These are phyloP conservation scores for Dentipellis fragilis DNA, from an alignment of 768 basidiomycete genomes.

Conservation along the genomic window DNA sequence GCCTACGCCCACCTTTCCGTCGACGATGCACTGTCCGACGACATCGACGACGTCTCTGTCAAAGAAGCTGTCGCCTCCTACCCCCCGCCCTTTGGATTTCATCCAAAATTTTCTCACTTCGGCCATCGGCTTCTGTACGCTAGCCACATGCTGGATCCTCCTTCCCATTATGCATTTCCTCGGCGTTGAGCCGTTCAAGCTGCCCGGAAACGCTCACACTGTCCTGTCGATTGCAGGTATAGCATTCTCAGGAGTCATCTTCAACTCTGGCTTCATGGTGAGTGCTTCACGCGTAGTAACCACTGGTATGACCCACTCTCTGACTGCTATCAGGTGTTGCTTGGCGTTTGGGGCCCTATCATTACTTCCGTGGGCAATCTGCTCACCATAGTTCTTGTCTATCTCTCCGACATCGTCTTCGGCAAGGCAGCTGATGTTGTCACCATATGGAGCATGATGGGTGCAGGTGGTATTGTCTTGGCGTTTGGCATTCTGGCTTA, in stretches of 20 bases:
- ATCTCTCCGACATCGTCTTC: slow-evolving; percentile 69
- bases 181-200: slow-evolving; percentile 54
- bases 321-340: slow-evolving; percentile 43
- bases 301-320: background rate
- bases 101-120: slow-evolving; percentile 76
- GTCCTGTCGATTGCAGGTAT: slow-evolving; percentile 55
- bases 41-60: slow-evolving; percentile 11
- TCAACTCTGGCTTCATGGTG: slow-evolving; percentile 85
- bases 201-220: slow-evolving; percentile 43
- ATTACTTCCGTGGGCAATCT: slow-evolving; percentile 83
- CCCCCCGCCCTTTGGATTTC: slow-evolving; percentile 72
- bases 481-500: slow-evolving; percentile 77
- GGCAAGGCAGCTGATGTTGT: slow-evolving; percentile 51
- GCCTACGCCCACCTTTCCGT: slow-evolving; percentile 37
- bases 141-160: slow-evolving; percentile 69
- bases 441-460: slow-evolving; percentile 64
- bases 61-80: slow-evolving; percentile 27
- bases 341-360: slow-evolving; percentile 84
- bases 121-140: slow-evolving; percentile 68
- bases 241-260: slow-evolving; percentile 59
- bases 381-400: slow-evolving; percentile 88
- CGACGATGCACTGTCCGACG: slow-evolving; percentile 22
- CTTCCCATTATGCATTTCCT: slow-evolving; percentile 63
- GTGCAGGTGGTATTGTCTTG: slow-evolving; percentile 67
- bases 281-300: slow-evolving; percentile 7